Evolutionary conservation across 2,329 filamentous ascomycete genomes (phyloP).

Genomic region (Aaosphaeria arxii): DNA sequence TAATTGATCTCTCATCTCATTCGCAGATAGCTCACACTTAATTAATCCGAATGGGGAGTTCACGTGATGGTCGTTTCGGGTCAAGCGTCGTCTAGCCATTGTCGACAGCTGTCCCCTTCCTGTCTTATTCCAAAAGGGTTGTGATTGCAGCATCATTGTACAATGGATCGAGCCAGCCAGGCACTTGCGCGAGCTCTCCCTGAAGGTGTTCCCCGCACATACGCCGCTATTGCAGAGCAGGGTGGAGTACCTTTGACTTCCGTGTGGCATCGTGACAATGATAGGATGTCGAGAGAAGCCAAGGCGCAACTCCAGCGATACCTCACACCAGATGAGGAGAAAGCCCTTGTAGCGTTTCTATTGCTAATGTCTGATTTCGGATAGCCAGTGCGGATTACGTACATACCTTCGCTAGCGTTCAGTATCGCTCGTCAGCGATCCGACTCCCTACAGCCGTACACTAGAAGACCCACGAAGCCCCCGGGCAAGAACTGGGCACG

Average conservation of each 20-base stretch:
- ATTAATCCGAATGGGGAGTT: no score
- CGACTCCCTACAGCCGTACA: no score
- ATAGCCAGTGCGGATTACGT: not conserved
- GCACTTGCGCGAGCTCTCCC: slow-evolving; percentile 8
- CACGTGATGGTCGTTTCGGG: no score
- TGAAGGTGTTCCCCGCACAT: slow-evolving; percentile 5
- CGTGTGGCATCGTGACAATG: slow-evolving; percentile 10
- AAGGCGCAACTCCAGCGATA: no score
- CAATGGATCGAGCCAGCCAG: slow-evolving; percentile 11
- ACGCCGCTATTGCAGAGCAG: slow-evolving; percentile 4
- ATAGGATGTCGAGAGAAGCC: no score
- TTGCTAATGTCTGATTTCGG: slow-evolving; percentile 1
- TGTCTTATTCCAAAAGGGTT: no score
- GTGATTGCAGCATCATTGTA: no score
- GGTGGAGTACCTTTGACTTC: slow-evolving; percentile 15
- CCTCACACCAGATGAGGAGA: no score
- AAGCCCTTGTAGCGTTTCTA: slow-evolving; percentile 1
- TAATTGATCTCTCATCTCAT: no score
- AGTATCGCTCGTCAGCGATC: not conserved
- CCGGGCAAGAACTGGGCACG: slow-evolving; percentile 1
- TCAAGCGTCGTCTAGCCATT: no score
- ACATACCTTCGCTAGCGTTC: not conserved
- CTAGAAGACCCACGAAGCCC: not conserved
- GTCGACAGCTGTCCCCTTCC: no score
- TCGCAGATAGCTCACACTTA: no score